phyloP scores from a whole-genome alignment of 441 rosid genomes.

The Jatropha podagrica region DNA sequence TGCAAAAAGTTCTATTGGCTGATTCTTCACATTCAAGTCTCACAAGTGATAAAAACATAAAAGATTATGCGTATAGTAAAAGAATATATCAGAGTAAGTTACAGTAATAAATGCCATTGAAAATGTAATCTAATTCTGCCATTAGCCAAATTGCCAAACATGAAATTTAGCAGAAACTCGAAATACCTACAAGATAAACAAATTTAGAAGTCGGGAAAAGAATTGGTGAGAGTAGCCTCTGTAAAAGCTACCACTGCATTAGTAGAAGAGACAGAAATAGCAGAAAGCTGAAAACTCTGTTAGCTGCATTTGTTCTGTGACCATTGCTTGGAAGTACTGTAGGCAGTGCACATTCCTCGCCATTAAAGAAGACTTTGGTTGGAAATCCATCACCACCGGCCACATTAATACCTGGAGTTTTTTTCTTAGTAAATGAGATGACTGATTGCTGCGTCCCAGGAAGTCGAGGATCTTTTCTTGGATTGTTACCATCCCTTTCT shows the following conservation, averaged over 20 bases:
- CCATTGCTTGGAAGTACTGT: conserved; percentile 46
- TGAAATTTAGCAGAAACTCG: conserved; percentile 6
- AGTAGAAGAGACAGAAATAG: conserved; percentile 16
- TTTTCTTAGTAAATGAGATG: conserved; percentile 76
- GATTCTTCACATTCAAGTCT: background rate
- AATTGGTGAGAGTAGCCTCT: background rate
- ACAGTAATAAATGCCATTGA: background rate
- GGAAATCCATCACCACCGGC: conserved; percentile 80
- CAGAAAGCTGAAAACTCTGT: conserved; percentile 19
- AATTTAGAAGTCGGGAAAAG: background rate
- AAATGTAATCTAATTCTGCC: background rate
- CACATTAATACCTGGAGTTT: conserved; percentile 60
- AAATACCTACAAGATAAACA: background rate
- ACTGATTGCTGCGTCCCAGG: conserved; percentile 92
- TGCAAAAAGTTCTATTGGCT: background rate
- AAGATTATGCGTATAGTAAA: background rate
- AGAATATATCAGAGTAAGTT: background rate
- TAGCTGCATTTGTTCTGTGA: conserved; percentile 20
- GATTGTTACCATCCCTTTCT: conserved; percentile 55
- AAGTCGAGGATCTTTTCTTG: conserved; percentile 53
- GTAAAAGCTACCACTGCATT: conserved; percentile 9
- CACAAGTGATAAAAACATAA: background rate
- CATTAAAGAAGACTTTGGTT: conserved; percentile 79
- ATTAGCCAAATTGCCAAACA: conserved; percentile 11
- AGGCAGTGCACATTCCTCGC: conserved; percentile 89